Conservation (phyloP, 352 stramenopile genomes). For the Globisporangium orthogonon region DNA sequence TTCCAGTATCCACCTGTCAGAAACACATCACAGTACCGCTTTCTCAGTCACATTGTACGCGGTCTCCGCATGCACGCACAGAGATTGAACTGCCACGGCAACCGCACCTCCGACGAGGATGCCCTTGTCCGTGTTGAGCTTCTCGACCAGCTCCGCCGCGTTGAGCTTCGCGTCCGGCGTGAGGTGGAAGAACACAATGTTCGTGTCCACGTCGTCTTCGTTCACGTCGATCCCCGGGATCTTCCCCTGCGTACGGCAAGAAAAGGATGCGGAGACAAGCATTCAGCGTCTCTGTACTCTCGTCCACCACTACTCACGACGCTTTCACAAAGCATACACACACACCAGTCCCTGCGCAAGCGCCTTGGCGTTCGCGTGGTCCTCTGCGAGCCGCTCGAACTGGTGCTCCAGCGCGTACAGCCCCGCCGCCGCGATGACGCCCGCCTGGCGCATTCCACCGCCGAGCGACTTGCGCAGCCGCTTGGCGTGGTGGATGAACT, state of each 20-base stretch:
- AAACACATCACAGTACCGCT: not conserved
- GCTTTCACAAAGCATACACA: not conserved
- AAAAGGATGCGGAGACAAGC: not conserved
- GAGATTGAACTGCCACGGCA: no score
- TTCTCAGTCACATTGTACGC: no score
- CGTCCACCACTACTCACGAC: not conserved
- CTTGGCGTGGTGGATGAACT: slow-evolving; percentile 87
- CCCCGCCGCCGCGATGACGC: slow-evolving; percentile 90
- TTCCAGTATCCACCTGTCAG: slow-evolving; percentile 45
- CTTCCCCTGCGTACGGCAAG: slow-evolving; percentile 9
- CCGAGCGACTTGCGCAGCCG: slow-evolving; percentile 94
- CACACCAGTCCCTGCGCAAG: slow-evolving; percentile 56
- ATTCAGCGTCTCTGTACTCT: not conserved
- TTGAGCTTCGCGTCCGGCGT: slow-evolving; percentile 51
- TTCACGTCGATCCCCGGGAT: slow-evolving; percentile 70
- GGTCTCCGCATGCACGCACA: no score
- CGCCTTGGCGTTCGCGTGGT: slow-evolving; percentile 75
- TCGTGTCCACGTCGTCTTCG: slow-evolving; percentile 69
- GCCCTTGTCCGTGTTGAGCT: slow-evolving; percentile 59
- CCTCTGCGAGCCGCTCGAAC: slow-evolving; percentile 70
- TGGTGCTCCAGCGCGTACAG: slow-evolving; percentile 90
- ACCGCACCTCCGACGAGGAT: slow-evolving; percentile 47
- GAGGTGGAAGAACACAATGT: slow-evolving; percentile 85
- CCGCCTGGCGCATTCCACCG: slow-evolving; percentile 95
- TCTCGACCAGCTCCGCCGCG: slow-evolving; percentile 37